Evolutionary conservation across 1,139 yeast species (phyloP), one percentile per base, ranked within the genome.

Genomic region (Geotrichum restrictum): DNA sequence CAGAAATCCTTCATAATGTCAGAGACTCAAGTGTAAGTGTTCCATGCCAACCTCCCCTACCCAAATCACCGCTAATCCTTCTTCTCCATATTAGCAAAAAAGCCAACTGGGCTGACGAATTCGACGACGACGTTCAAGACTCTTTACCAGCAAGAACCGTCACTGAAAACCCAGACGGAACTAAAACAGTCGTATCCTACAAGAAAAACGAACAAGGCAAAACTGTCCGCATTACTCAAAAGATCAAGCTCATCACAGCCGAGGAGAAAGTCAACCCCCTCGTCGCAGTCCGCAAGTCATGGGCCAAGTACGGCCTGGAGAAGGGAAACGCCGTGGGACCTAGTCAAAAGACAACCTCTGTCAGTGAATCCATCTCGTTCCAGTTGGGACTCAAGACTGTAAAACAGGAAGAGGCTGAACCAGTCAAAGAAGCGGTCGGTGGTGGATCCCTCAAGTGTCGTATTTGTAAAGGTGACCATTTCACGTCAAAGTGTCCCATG

Each of bases 401-500:
- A 31, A 59, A 60, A 52, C 61, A 62, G 45, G 63, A 67, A 50
- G 69, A 64, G 44, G 67, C 63, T 53, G 68, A 65, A 69, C 86
- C 83, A 64, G 74, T 78, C 58, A 88, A 78, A 68, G 78, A 74
- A 64, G 83, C 81, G 63, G 76, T 76, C 67, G 84, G 81, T 61
- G 76, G 74, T 47, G 71, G 77, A 49, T 72, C 72, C 54, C 73
- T 85, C 64, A 76, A 74, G 65, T 93, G 98, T 81, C 87, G 98
- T 80, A 76, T 80, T 56, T 93, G 99, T 85, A 85, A 85, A 60
- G 97, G 96, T 66, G 86, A 83, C 62, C 99, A 93, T 78, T 88
- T 84, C 80, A 87, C 98, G 40, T 76, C 91, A 69, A 84, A 86
- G 74, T 93, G 99, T 85, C 98, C 98, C 60, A 88, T 83, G 79